Base-by-base conservation (phyloP, 2,329 filamentous ascomycete species). In the Emydomyces testavorans region DNA sequence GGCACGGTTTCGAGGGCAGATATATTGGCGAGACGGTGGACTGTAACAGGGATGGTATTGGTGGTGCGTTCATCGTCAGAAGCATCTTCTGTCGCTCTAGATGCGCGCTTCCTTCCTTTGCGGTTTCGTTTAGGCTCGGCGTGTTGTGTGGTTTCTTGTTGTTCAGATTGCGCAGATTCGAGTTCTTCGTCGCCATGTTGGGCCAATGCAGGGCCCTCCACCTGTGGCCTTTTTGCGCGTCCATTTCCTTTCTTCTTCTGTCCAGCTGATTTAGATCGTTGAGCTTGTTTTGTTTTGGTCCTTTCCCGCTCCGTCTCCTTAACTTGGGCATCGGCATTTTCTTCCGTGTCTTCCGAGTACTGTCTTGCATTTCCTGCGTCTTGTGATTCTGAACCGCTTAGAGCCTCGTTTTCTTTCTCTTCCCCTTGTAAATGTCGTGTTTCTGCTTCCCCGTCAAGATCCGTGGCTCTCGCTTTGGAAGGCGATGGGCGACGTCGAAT, bases 11-110 rank as follows among this genome's bases (percentile, higher is more conserved):
- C 55, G 2, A 68, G 56, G 3, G 60, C 59, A 41, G 57, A 53
- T 52, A 58, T 59, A 46, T 67, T 66, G 6, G 58, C 55, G 35
- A 68, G 60, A 18, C 66, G 66, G 45, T 68, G 65, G n/a, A 69
- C 63, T 3, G 62, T 65, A 29, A 69, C 62, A 16, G 65, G 62
- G 2, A 69, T 63, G 1, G 65, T 48, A 32, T 15, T 40, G 29
- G 44, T 26, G 18, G 49, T 39, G 16, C 31, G 32, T 41, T 34
- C 37, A 21, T 44, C 31, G 31, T 24, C 11, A 20, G 18, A 29
- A 44, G 41, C 31, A 23, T 40, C 29, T 42, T 10, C 23, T 35
- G 28, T 4, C 10, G 26, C 29, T 32, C 34, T 36, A 5, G 42
- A 28, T 15, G 8, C 11, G 47, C 51, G 18, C 51, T 50, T 51